Evolutionary conservation across 2,329 filamentous ascomycete species (phyloP), one percentile per base, ranked within the genome.

Genomic region (Remersonia thermophila): DNA sequence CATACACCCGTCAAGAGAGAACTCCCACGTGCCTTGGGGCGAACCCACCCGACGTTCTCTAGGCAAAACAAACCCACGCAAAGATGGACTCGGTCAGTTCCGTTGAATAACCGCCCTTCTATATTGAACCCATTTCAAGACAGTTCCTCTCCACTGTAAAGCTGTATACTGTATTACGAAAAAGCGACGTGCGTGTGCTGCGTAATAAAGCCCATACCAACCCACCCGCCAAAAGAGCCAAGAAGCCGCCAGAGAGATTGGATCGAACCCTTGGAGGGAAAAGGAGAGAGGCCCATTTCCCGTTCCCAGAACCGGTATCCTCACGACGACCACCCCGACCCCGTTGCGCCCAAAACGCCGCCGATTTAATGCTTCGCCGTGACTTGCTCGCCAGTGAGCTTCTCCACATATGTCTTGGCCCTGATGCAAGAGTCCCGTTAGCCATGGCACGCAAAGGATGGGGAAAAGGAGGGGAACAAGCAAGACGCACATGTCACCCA

Each of bases 401-500:
- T 73, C 59, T 80, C 75, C 44, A 80, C 72, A 48, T 79, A 78
- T 37, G 63, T 65, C 64, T 80, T 80, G 43, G 75, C 75, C 67
- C 74, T 79, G 49, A 55, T n/a, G 36, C 42, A 30, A 11, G 25
- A 38, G 36, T 33, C 26, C n/a, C 20, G 29, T 40, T 14, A 17
- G 49, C 20, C n/a, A n/a, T n/a, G n/a, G 32, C 33, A 25, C 45
- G 44, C 27, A 36, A 34, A 35, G 25, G 27, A 7, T n/a, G n/a
- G 30, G 30, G 13, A 15, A 8, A 36, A 20, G 29, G n/a, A 14
- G 28, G 33, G 30, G 46, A 41, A 27, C 33, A 35, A 41, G 35
- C 50, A 7, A n/a, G 35, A 76, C 85, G 70, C 66, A 93, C 86
- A 93, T 87, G 67, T 96, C 91, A 65, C 91, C 91, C 62, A 96